Percentiles rank a stretch among this genome's conserved stretches.
These are phyloP conservation scores for Trichoderma arundinaceum DNA, from an alignment of 2,329 filamentous ascomycete genomes.

Conservation along the genomic window DNA sequence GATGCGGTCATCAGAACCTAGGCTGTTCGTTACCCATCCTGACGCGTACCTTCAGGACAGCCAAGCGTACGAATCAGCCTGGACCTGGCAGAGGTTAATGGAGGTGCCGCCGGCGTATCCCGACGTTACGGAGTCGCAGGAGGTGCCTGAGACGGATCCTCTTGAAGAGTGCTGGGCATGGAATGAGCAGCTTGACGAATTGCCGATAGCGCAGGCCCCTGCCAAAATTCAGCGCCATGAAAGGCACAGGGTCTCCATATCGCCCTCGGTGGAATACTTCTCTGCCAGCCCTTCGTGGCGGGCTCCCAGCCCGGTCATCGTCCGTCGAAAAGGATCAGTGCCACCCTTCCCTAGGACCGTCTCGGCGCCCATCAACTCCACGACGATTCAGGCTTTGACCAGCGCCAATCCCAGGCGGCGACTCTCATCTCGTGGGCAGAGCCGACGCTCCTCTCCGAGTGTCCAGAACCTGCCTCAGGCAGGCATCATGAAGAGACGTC, in stretches of 20 bases:
- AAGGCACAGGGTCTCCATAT: conserved; percentile 49
- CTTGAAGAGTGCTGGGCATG: conserved; percentile 71
- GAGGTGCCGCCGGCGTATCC: conserved; percentile 64
- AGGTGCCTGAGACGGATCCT: conserved; percentile 66
- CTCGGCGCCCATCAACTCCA: conserved; percentile 56
- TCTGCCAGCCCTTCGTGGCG: conserved; percentile 33
- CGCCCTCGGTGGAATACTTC: conserved; percentile 48
- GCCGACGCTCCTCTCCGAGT: conserved; percentile 43
- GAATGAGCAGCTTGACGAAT: conserved; percentile 67
- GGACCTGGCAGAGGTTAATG: conserved; percentile 74
- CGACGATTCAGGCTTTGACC: conserved; percentile 49
- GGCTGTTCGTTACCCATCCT: conserved; percentile 77
- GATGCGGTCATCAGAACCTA: conserved; percentile 71
- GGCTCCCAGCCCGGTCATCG: no score
- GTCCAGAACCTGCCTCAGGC: conserved; percentile 39
- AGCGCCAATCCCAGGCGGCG: conserved; percentile 49
- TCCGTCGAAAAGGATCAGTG: conserved; percentile 49
- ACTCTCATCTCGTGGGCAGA: conserved; percentile 51
- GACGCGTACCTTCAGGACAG: conserved; percentile 74
- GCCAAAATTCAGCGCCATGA: conserved; percentile 52
- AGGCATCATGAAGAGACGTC: conserved; percentile 55
- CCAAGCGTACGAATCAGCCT: conserved; percentile 59
- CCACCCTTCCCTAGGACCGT: conserved; percentile 58
- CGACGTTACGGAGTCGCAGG: conserved; percentile 50
- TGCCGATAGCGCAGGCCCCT: conserved; percentile 53